These are phyloP conservation scores for Fomitopsis betulina DNA, from an alignment of 1,284 basidiomycete genomes.

Conservation along the genomic window DNA sequence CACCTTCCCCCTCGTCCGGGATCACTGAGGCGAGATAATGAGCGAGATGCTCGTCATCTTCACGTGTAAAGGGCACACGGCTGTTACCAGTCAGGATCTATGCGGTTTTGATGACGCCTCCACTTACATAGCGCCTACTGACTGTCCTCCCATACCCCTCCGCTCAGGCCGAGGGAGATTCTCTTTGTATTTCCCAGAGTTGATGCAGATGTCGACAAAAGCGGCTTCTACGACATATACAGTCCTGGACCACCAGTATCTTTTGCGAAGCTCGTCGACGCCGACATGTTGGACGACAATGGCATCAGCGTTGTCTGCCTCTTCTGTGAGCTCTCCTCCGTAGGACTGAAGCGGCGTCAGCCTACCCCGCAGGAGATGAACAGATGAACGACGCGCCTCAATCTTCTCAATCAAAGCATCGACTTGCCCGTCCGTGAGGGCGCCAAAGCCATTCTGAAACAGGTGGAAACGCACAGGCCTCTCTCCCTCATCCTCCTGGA, in stretches of 20 bases:
- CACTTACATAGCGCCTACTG: neutral
- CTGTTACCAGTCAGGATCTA: conserved; percentile 29
- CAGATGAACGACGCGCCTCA: neutral
- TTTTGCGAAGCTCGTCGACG: conserved; percentile 6
- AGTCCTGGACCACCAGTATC: conserved; percentile 6
- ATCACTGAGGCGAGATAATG: conserved; percentile 67
- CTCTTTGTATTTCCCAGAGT: conserved; percentile 12
- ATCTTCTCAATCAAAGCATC: neutral
- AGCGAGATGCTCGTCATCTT: conserved; percentile 63
- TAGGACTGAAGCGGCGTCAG: conserved; percentile 8
- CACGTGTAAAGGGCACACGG: conserved; percentile 61
- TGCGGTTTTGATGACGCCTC: neutral
- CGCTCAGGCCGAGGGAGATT: neutral
- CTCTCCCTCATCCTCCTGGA: neutral
- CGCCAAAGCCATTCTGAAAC: neutral
- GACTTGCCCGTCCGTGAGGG: neutral
- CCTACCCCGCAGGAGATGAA: neutral
- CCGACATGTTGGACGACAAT: conserved; percentile 15
- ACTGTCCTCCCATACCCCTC: conserved; percentile 7
- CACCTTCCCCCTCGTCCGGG: conserved; percentile 65
- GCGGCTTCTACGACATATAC: conserved; percentile 14
- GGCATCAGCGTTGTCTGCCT: conserved; percentile 11
- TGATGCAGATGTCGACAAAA: conserved; percentile 20
- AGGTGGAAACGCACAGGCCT: conserved; percentile 3
- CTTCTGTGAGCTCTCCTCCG: conserved; percentile 12